Conservation (phyloP, 768 basidiomycete genomes). For the Galerina sulciceps region DNA sequence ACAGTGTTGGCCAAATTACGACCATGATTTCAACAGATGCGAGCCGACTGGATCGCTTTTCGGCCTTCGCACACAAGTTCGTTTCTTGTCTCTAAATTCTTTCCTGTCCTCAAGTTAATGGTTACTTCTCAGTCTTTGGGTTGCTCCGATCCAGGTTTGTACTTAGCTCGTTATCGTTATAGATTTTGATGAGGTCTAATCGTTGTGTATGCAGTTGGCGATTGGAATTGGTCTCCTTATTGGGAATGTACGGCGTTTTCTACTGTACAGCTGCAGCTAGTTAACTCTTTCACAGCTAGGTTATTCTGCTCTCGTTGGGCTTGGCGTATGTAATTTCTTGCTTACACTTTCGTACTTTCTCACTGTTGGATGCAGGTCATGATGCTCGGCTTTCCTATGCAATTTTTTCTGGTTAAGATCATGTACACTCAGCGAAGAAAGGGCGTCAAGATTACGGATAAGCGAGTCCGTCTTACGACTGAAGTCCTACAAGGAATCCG, state of each 20-base stretch:
- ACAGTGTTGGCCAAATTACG: constrained; percentile 68
- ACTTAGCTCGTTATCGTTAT: not conserved
- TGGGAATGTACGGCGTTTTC: constrained; percentile 44
- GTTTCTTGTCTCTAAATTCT: constrained; percentile 10
- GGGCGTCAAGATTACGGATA: constrained; percentile 69
- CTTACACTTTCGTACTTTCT: not conserved
- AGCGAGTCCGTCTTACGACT: constrained; percentile 63
- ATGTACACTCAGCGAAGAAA: constrained; percentile 61
- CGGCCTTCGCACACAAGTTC: constrained; percentile 46
- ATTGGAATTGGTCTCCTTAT: constrained; percentile 68
- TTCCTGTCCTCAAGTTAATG: not conserved
- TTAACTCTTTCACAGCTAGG: constrained; percentile 49
- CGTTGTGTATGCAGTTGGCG: constrained; percentile 40
- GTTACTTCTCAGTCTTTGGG: constrained; percentile 50
- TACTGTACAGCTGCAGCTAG: not conserved
- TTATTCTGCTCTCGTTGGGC: constrained; percentile 70
- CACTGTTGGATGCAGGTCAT: constrained; percentile 40
- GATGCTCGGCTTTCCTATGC: constrained; percentile 61
- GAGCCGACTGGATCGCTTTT: constrained; percentile 55
- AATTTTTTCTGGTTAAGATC: constrained; percentile 52
- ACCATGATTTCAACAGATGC: constrained; percentile 75
- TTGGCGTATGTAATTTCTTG: constrained; percentile 36
- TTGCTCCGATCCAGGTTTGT: constrained; percentile 59
- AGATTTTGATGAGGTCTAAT: not conserved
- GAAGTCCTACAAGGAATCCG: constrained; percentile 75